Evolutionary conservation across 345 rosid genomes (phyloP), one percentile per base, ranked within the genome.

Genomic region (Syzygium oleosum): DNA sequence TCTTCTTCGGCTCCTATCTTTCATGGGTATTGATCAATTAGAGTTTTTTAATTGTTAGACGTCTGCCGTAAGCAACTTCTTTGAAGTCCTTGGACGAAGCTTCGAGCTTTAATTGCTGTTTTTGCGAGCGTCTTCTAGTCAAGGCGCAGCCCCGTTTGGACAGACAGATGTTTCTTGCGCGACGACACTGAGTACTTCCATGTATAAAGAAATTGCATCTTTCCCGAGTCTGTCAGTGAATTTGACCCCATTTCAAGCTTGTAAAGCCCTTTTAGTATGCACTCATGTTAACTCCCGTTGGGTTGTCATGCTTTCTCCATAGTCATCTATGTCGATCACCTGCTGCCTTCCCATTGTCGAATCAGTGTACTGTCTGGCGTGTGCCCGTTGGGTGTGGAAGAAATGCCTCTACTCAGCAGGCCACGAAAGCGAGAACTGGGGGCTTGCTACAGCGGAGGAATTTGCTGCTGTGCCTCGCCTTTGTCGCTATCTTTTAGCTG

Each of bases 391-490:
- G 99, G 89, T 90, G 56, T 95, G 98, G 98, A 91, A 94, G 92
- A 97, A 95, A 89, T 96, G 98, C 90, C 89, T 97, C 43, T 96
- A 97, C 92, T 92, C 94, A 55, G 99, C 98, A 17, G 98, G 99
- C 87, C 95, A 94, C 68, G 99, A 97, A 87, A 95, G 99, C 56
- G 94, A 95, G 91, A 93, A 95, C 52, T 96, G 99, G 99, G 97
- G 98, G 46, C 90, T 94, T 73, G 98, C 99, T 87, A 91, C 96
- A 0, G 90, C 92, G 2, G 94, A 95, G 85, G 99, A 96, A 86
- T 97, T 96, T 54, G 95, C 93, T 88, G 96, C 98, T 2, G 92
- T 95, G 85, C 98, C 99, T 19, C 96, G 93, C 51, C 91, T 94
- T 25, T 97, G 99, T 88, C 96, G 98, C 80, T 84, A 95, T 84